phyloP scores from a whole-genome alignment of 495 filamentous ascomycete genomes.

The Neurospora pannonica region DNA sequence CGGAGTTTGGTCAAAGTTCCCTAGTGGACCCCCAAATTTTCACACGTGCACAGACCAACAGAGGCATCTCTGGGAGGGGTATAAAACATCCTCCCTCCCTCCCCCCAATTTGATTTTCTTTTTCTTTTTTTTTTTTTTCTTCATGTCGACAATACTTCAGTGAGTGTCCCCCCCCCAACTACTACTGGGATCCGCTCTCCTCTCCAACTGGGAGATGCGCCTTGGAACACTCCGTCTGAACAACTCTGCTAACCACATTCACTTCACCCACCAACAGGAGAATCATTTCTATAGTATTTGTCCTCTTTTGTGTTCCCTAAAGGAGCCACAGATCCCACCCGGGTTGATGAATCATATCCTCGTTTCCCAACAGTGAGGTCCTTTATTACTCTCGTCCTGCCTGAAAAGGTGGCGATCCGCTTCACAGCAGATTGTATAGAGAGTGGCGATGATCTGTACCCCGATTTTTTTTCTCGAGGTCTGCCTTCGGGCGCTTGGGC shows the following conservation, averaged over 20 bases:
- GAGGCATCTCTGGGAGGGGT: slow-evolving; percentile 14
- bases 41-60: slow-evolving; percentile 28
- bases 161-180: slow-evolving; percentile 26
- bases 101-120: slow-evolving; percentile 10
- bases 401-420: slow-evolving; percentile 40
- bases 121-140: slow-evolving; percentile 29
- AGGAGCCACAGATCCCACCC: slow-evolving; percentile 55
- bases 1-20: slow-evolving; percentile 34
- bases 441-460: slow-evolving; percentile 58
- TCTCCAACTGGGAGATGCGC: no score
- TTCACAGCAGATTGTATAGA: slow-evolving; percentile 37
- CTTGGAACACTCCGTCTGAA: background rate
- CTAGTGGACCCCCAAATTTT: slow-evolving; percentile 49
- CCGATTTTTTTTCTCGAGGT: slow-evolving; percentile 31
- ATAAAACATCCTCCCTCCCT: slow-evolving; percentile 20
- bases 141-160: slow-evolving; percentile 58
- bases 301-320: slow-evolving; percentile 70
- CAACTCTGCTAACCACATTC: slow-evolving; percentile 13
- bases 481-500: slow-evolving; percentile 44
- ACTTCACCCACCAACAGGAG: slow-evolving; percentile 39
- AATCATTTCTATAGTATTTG: slow-evolving; percentile 89
- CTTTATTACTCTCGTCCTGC: slow-evolving; percentile 39
- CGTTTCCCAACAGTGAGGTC: slow-evolving; percentile 49
- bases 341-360: slow-evolving; percentile 57
- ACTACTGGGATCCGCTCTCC: slow-evolving; percentile 12